Percentiles rank a stretch among this genome's conserved stretches.
Evolutionary conservation across 2,329 filamentous ascomycete species (phyloP).

Genomic region (Cordyceps militaris): DNA sequence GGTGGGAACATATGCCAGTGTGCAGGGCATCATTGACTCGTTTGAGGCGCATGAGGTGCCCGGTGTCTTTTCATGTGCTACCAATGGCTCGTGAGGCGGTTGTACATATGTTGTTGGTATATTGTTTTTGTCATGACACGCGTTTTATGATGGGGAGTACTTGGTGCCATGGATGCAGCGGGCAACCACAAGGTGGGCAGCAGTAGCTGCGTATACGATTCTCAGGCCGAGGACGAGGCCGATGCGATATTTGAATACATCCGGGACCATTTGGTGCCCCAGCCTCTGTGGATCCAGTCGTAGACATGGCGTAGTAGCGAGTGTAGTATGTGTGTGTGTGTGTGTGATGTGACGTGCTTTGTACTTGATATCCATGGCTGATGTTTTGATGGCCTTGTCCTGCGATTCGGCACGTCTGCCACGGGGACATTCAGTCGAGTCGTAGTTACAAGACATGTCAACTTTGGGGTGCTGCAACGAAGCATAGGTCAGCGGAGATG

Average conservation of each 20-base stretch:
- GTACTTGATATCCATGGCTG: too few species aligned
- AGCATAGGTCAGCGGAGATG: too few species aligned
- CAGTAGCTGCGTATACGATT: conserved; percentile 10
- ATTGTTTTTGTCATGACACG: neutral
- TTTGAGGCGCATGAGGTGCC: conserved; percentile 60
- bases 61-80: conserved; percentile 66
- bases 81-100: conserved; percentile 50
- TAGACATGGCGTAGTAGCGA: too few species aligned
- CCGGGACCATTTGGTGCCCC: neutral
- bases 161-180: neutral
- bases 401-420: too few species aligned
- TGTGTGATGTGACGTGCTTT: too few species aligned
- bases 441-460: too few species aligned
- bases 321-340: too few species aligned
- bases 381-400: too few species aligned
- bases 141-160: neutral
- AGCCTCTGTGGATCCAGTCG: neutral
- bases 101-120: neutral
- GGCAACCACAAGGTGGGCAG: neutral
- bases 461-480: too few species aligned
- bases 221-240: neutral
- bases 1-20: conserved; percentile 72
- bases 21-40: conserved; percentile 67
- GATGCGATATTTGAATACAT: conserved; percentile 1
- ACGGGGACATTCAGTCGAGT: too few species aligned